Evolutionary conservation across 495 filamentous ascomycete genomes (phyloP), one percentile per base, ranked within the genome.

Genomic region (Daldinia loculata): DNA sequence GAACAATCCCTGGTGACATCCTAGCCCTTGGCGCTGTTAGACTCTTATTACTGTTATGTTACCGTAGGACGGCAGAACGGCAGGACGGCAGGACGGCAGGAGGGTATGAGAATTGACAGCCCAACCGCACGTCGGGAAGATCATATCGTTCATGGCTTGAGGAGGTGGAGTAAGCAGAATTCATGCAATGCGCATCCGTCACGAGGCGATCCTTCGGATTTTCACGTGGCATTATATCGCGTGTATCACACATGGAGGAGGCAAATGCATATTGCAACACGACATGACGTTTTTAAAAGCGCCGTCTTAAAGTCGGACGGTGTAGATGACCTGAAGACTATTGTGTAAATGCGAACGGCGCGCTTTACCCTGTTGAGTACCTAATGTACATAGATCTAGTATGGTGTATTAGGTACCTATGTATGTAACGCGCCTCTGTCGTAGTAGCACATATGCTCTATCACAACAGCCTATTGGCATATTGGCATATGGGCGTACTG

Each of bases 151-250:
- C 29, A 60, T 59, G 58, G 66, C 30, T 39, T 52, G 61, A 69
- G 66, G 70, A 64, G 62, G 57, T 57, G 50, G 70, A 73, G 70
- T 73, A 73, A 73, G 70, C 70, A 59, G 57, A 63, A 73, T 59
- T 69, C 70, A 69, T 73, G 70, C 66, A 69, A 73, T 66, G 66
- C 62, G 61, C 70, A 53, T 59, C 70, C 66, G 53, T 73, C 70
- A 73, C 70, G 70, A 69, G 70, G 66, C 56, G 34, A 73, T 69
- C 70, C 70, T 73, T 73, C 32, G 24, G 38, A 53, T 56, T 66
- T 73, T 73, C 70, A 73, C 70, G 70, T 73, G 70, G 70, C 70
- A 68, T 48, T 3, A 56, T 22, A 50, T 53, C 50, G 62, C 14
- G 52, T 59, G 34, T 55, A 51, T 39, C 38, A 60, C 38, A 55